Evolutionary conservation across 257 asterid genomes (phyloP).

Genomic region (Misopates orontium): DNA sequence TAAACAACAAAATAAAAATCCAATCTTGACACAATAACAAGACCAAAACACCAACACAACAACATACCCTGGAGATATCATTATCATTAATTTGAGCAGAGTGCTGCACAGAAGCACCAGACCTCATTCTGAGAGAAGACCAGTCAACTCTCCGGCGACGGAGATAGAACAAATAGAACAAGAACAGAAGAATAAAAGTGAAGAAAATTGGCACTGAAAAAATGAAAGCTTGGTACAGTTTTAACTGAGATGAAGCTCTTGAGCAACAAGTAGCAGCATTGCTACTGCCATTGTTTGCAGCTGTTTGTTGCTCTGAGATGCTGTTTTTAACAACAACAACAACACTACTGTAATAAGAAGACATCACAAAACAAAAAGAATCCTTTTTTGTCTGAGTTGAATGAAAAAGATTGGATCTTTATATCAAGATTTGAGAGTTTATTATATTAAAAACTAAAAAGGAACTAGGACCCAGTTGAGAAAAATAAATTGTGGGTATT

Average conservation of each 20-base stretch:
- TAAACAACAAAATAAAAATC: not conserved
- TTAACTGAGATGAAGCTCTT: slow-evolving; percentile 44
- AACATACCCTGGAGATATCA: slow-evolving; percentile 50
- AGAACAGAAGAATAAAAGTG: slow-evolving; percentile 57
- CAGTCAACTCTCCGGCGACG: slow-evolving; percentile 70
- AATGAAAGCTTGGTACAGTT: slow-evolving; percentile 74
- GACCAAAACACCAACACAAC: not conserved
- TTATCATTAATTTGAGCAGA: slow-evolving; percentile 29
- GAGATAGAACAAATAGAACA: slow-evolving; percentile 68
- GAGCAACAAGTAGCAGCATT: slow-evolving; percentile 37
- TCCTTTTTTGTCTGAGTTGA: not conserved
- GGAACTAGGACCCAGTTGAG: slow-evolving; percentile 11
- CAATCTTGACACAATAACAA: not conserved
- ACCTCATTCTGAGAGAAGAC: slow-evolving; percentile 68
- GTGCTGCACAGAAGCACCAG: slow-evolving; percentile 30
- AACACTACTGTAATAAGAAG: no score
- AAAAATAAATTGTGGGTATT: slow-evolving; percentile 17
- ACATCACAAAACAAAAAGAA: slow-evolving; percentile 27
- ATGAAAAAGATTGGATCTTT: slow-evolving; percentile 19
- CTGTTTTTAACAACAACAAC: slow-evolving; percentile 22
- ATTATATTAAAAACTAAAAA: not conserved
- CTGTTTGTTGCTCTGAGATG: slow-evolving; percentile 24
- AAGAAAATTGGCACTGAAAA: slow-evolving; percentile 73
- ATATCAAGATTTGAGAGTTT: slow-evolving; percentile 2
- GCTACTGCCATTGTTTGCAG: slow-evolving; percentile 16